phyloP scores from a whole-genome alignment of 2,329 filamentous ascomycete species.

The Diaporthe caulivora region DNA sequence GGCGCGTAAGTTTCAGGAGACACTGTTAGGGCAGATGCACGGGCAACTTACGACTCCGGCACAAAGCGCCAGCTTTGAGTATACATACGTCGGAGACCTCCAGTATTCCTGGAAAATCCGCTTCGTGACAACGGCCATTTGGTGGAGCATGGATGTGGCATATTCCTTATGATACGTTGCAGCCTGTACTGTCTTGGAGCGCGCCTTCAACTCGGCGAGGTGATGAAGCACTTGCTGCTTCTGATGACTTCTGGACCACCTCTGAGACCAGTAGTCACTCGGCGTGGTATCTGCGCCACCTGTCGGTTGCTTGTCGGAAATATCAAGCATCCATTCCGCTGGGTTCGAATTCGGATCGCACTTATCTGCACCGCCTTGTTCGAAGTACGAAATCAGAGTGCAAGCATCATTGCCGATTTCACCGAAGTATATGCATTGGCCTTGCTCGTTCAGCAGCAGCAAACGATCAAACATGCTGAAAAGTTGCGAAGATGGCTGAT shows the following conservation, averaged over 20 bases:
- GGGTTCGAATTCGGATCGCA: constrained; percentile 70
- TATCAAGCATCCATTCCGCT: constrained; percentile 75
- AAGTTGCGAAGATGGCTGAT: constrained; percentile 61
- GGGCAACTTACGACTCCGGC: constrained; percentile 65
- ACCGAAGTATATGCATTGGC: constrained; percentile 71
- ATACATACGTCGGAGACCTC: constrained; percentile 90
- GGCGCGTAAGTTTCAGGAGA: constrained; percentile 58
- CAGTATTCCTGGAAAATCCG: constrained; percentile 94
- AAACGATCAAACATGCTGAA: constrained; percentile 68
- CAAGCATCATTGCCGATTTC: constrained; percentile 65
- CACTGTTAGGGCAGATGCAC: constrained; percentile 51
- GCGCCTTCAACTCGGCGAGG: too few relatives aligned
- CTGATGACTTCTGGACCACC: too few relatives aligned
- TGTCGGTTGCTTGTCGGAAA: not conserved
- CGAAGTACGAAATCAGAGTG: constrained; percentile 70
- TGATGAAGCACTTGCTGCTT: too few relatives aligned
- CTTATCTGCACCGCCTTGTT: constrained; percentile 67
- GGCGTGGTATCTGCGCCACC: too few relatives aligned
- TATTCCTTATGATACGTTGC: constrained; percentile 66
- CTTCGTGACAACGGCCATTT: constrained; percentile 76
- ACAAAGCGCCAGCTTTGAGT: constrained; percentile 79
- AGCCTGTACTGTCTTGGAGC: too few relatives aligned
- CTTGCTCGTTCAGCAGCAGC: constrained; percentile 64
- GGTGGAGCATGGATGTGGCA: constrained; percentile 77
- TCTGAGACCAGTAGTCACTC: too few relatives aligned